Conservation (phyloP, 306 rosid genomes). For the Trifolium subterraneum region DNA sequence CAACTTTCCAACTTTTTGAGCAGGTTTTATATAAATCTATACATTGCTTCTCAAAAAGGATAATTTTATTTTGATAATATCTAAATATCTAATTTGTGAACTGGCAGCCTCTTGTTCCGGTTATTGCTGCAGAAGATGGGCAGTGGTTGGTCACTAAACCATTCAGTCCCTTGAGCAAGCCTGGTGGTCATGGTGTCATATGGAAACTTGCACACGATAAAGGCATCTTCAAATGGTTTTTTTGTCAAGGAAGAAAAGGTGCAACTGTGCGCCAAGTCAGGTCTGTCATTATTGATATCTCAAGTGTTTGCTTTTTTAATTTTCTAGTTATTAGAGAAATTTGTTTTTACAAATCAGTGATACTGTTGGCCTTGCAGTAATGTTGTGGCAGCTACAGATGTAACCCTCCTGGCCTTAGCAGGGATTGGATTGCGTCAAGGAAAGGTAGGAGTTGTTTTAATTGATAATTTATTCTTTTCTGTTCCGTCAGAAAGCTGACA, state of each 20-base stretch:
- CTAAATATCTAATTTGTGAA: slow-evolving; percentile 49
- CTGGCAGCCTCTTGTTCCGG: slow-evolving; percentile 96
- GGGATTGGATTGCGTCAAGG: slow-evolving; percentile 88
- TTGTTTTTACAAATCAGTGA: slow-evolving; percentile 41
- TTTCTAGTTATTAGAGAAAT: slow-evolving; percentile 33
- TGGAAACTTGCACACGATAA: slow-evolving; percentile 96
- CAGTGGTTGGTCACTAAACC: slow-evolving; percentile 82
- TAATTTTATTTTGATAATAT: slow-evolving; percentile 36
- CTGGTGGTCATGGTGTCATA: slow-evolving; percentile 96
- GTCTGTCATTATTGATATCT: slow-evolving; percentile 52
- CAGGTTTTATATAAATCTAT: slow-evolving; percentile 71
- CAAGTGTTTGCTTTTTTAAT: slow-evolving; percentile 22
- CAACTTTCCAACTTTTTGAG: slow-evolving; percentile 91
- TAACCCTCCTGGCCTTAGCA: slow-evolving; percentile 89
- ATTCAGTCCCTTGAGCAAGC: slow-evolving; percentile 83
- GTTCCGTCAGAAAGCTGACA: slow-evolving; percentile 2
- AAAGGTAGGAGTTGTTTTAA: slow-evolving; percentile 62
- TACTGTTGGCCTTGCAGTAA: slow-evolving; percentile 71
- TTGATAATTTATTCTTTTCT: slow-evolving; percentile 26
- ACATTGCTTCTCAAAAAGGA: slow-evolving; percentile 34
- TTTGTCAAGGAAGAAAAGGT: slow-evolving; percentile 84
- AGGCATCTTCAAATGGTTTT: slow-evolving; percentile 94
- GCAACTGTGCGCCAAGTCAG: slow-evolving; percentile 97
- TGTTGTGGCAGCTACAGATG: slow-evolving; percentile 94
- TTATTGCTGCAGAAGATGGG: slow-evolving; percentile 86